Evolutionary conservation across 768 basidiomycete species (phyloP).

Genomic region (Lactifluus rugatus): DNA sequence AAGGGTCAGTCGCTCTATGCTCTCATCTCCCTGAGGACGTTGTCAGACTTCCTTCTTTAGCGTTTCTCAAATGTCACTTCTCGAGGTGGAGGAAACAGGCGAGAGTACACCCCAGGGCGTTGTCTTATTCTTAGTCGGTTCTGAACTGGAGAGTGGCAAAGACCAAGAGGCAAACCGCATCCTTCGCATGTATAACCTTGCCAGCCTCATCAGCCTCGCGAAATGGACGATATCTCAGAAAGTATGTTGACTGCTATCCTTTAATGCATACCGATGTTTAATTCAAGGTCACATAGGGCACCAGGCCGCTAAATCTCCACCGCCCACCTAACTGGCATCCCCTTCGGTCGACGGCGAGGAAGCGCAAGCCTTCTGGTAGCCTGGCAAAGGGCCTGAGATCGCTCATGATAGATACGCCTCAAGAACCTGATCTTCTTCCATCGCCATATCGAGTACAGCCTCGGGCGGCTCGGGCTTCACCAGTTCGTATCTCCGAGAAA

Average conservation of each 20-base stretch:
- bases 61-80: slow-evolving; percentile 66
- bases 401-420: slow-evolving; percentile 38
- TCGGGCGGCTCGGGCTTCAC: neutral
- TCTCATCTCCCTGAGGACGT: neutral
- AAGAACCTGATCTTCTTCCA: slow-evolving; percentile 22
- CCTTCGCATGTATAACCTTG: slow-evolving; percentile 76
- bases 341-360: slow-evolving; percentile 37
- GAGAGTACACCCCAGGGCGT: slow-evolving; percentile 60
- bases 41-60: slow-evolving; percentile 29
- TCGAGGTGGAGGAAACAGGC: slow-evolving; percentile 54
- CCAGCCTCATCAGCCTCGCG: slow-evolving; percentile 63
- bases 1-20: slow-evolving; percentile 42
- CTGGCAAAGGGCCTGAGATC: slow-evolving; percentile 57
- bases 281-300: slow-evolving; percentile 32
- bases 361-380: slow-evolving; percentile 45
- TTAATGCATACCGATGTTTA: neutral
- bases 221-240: slow-evolving; percentile 65
- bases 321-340: slow-evolving; percentile 41
- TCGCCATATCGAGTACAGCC: slow-evolving; percentile 12
- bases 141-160: slow-evolving; percentile 43
- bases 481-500: neutral
- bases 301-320: slow-evolving; percentile 51
- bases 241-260: slow-evolving; percentile 29
- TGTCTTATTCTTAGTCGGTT: slow-evolving; percentile 64
- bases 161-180: slow-evolving; percentile 47